Evolutionary conservation across 1,139 yeast genomes (phyloP).

Genomic region (Blastobotrys ciferrii): DNA sequence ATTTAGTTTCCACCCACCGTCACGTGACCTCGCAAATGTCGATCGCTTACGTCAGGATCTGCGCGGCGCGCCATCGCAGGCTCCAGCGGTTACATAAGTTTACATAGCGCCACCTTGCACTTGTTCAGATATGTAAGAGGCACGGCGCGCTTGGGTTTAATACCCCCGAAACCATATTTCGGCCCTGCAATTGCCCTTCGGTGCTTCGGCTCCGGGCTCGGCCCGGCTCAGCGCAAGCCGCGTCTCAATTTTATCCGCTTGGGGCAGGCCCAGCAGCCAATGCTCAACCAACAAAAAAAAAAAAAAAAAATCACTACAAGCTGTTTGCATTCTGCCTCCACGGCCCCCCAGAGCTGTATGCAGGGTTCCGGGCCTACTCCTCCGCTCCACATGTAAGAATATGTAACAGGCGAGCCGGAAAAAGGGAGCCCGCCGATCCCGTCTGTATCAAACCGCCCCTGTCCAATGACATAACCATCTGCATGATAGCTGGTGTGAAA

Average conservation of each 20-base stretch:
- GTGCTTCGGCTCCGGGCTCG: no score
- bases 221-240: no score
- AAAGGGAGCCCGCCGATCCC: background rate
- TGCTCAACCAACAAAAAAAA: no score
- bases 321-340: no score
- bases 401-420: background rate
- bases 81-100: background rate
- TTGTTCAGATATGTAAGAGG: background rate
- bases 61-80: background rate
- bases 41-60: conserved; percentile 5
- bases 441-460: background rate
- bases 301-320: no score
- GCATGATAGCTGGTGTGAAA: background rate
- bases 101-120: background rate
- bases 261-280: no score
- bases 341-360: no score
- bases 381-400: background rate
- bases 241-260: background rate
- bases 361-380: background rate
- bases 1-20: background rate
- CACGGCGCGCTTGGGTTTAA: background rate
- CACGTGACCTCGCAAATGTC: conserved; percentile 5
- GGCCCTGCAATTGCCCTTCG: no score
- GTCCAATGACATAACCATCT: background rate
- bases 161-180: no score